Percentiles rank a stretch among this genome's conserved stretches.
Conservation (phyloP, 2,329 filamentous ascomycete species). For the Alternaria conjuncta region DNA sequence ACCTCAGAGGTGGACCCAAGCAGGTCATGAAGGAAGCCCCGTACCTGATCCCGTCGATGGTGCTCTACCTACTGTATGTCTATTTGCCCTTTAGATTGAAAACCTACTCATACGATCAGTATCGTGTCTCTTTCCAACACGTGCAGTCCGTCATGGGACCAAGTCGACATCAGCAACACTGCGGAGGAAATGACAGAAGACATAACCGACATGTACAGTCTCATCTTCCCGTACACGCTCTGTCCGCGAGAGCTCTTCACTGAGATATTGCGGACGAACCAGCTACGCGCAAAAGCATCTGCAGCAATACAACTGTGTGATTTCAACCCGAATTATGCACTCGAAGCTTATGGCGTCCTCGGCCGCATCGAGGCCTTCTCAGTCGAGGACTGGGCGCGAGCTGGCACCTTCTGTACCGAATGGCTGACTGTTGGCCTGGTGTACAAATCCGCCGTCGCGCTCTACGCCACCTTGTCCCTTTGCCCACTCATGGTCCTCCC, state of each 20-base stretch:
- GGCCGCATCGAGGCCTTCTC: slow-evolving; percentile 29
- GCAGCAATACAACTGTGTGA: slow-evolving; percentile 10
- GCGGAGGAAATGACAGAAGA: slow-evolving; percentile 20
- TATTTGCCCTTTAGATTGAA: not conserved
- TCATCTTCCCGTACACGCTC: slow-evolving; percentile 37
- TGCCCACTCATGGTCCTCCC: slow-evolving; percentile 31
- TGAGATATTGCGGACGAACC: slow-evolving; percentile 32
- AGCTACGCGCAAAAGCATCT: slow-evolving; percentile 25
- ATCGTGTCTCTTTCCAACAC: slow-evolving; percentile 33
- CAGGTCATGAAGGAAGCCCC: slow-evolving; percentile 18
- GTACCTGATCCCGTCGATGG: slow-evolving; percentile 28
- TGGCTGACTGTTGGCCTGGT: slow-evolving; percentile 34
- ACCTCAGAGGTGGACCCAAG: slow-evolving; percentile 37
- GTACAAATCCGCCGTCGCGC: slow-evolving; percentile 30
- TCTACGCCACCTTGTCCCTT: slow-evolving; percentile 40
- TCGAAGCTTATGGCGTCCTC: slow-evolving; percentile 30
- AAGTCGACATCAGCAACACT: slow-evolving; percentile 27
- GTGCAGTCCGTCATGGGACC: slow-evolving; percentile 33
- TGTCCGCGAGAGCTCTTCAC: slow-evolving; percentile 34
- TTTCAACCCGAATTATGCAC: slow-evolving; percentile 9
- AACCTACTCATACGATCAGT: slow-evolving; percentile 15
- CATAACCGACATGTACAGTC: slow-evolving; percentile 26
- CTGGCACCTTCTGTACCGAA: slow-evolving; percentile 23
- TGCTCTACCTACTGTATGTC: slow-evolving; percentile 36
- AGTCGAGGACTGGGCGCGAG: slow-evolving; percentile 37